Percentiles rank a stretch among this genome's conserved stretches.
These are phyloP conservation scores for Xerocomus nothofagi DNA, from an alignment of 1,284 basidiomycete genomes.

Conservation along the genomic window DNA sequence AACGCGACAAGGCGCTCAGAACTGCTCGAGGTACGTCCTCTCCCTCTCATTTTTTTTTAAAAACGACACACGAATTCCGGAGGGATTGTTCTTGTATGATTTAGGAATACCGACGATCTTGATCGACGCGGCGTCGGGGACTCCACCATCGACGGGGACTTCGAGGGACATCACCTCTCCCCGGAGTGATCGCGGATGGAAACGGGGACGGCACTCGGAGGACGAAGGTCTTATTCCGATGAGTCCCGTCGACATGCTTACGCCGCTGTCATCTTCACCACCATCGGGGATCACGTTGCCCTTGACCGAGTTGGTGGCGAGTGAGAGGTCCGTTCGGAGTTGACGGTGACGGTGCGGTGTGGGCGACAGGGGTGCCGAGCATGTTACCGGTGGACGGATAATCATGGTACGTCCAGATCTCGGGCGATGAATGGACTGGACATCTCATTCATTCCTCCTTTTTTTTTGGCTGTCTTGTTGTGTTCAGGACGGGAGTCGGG, in stretches of 20 bases:
- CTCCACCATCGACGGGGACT: conserved; percentile 22
- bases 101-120: conserved; percentile 70
- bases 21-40: conserved; percentile 33
- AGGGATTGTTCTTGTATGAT: neutral
- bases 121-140: conserved; percentile 55
- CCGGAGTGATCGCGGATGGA: conserved; percentile 35
- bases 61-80: too few species aligned
- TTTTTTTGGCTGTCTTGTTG: conserved; percentile 16
- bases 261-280: neutral
- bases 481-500: neutral
- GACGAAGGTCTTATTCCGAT: conserved; percentile 35
- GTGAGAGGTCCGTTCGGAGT: conserved; percentile 43
- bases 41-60: too few species aligned
- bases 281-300: conserved; percentile 5
- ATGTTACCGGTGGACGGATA: conserved; percentile 62
- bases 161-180: conserved; percentile 58
- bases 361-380: conserved; percentile 48
- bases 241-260: neutral
- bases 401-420: too few species aligned
- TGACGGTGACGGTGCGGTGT: conserved; percentile 54
- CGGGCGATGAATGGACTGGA: fast-evolving
- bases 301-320: conserved; percentile 16
- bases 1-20: conserved; percentile 36
- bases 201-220: conserved; percentile 38
- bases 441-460: neutral